Evolutionary conservation across 192 early-diverging fungal genomes (phyloP).

Genomic region (Dissophora globulifera): DNA sequence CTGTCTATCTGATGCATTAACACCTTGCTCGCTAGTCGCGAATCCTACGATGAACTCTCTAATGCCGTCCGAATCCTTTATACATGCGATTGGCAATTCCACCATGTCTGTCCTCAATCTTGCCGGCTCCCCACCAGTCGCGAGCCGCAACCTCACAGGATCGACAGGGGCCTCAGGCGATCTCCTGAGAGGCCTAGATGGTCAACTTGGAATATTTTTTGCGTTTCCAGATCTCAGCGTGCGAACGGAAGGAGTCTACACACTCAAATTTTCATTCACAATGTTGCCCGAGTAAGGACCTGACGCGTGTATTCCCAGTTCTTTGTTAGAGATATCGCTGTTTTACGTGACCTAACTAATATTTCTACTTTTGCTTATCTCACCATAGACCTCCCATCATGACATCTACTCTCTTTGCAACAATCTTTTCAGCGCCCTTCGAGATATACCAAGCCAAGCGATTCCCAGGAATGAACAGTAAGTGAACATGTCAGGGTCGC

Average conservation of each 20-base stretch:
- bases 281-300: slow-evolving; percentile 23
- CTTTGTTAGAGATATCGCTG: too few relatives aligned
- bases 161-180: slow-evolving; percentile 69
- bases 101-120: slow-evolving; percentile 33
- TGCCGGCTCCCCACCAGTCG: slow-evolving; percentile 12
- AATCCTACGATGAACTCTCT: slow-evolving; percentile 23
- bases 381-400: slow-evolving; percentile 6
- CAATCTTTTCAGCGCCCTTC: slow-evolving; percentile 69
- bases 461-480: slow-evolving; percentile 79
- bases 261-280: slow-evolving; percentile 72
- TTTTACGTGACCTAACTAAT: too few relatives aligned
- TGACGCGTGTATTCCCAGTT: too few relatives aligned
- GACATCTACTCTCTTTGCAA: slow-evolving; percentile 24
- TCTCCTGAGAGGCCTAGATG: slow-evolving; percentile 69
- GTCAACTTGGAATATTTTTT: slow-evolving; percentile 76
- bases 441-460: slow-evolving; percentile 77
- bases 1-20: slow-evolving; percentile 16
- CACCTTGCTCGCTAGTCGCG: slow-evolving; percentile 26
- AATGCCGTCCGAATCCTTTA: background rate
- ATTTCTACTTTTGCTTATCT: background rate
- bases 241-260: slow-evolving; percentile 76
- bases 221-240: slow-evolving; percentile 83
- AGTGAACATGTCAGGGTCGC: background rate
- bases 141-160: slow-evolving; percentile 73
- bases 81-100: slow-evolving; percentile 8